Conservation (phyloP, 1,284 basidiomycete genomes). For the Marasmius tenuissimus region DNA sequence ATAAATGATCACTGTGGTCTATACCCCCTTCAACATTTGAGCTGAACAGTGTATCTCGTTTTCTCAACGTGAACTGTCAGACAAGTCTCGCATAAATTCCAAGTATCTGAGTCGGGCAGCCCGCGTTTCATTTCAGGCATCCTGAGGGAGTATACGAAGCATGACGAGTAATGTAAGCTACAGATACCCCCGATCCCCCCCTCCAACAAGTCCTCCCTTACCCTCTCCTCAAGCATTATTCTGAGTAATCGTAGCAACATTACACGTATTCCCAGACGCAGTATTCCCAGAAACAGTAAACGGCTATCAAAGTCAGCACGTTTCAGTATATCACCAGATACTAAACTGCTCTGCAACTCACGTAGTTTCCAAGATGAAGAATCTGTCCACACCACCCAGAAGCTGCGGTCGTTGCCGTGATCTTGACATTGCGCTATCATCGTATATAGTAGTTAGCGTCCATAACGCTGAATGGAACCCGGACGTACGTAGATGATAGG, state of each 20-base stretch:
- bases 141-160: no score
- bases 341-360: neutral
- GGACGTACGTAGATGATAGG: conserved; percentile 25
- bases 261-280: conserved; percentile 25
- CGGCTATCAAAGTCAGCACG: conserved; percentile 12
- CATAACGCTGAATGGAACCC: neutral
- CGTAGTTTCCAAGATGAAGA: conserved; percentile 24
- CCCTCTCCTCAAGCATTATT: conserved; percentile 16
- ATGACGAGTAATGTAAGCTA: no score
- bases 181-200: no score
- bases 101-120: no score
- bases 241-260: conserved; percentile 23
- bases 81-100: no score
- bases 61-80: no score
- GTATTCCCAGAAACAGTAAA: conserved; percentile 22
- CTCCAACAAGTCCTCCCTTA: neutral
- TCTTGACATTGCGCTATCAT: conserved; percentile 24
- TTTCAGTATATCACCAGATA: neutral
- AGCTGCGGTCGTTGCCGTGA: conserved; percentile 26
- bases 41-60: no score
- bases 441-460: neutral
- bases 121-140: no score
- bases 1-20: no score
- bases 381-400: conserved; percentile 24
- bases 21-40: no score